These are phyloP conservation scores for Arthrobotrys entomopaga DNA, from an alignment of 2,329 filamentous ascomycete genomes.

Conservation along the genomic window DNA sequence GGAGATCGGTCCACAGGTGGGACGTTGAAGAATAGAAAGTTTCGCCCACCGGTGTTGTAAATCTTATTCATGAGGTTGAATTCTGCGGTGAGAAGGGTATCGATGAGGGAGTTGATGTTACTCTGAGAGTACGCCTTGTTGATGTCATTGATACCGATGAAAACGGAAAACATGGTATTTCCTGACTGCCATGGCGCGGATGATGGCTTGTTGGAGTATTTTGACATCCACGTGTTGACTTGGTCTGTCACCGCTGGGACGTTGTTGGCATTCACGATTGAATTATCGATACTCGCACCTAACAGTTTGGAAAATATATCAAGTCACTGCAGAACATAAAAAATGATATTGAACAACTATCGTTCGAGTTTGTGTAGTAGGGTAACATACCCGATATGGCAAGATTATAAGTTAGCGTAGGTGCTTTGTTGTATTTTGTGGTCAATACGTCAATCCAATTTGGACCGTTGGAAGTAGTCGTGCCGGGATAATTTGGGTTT, in stretches of 20 bases:
- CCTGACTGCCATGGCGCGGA: conserved; percentile 60
- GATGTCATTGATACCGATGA: conserved; percentile 69
- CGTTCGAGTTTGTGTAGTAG: neutral
- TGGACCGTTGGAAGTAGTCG: conserved; percentile 37
- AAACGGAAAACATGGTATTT: conserved; percentile 65
- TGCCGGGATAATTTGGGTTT: conserved; percentile 38
- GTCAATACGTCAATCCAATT: conserved; percentile 44
- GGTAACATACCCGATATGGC: conserved; percentile 18
- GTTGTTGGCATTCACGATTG: conserved; percentile 8
- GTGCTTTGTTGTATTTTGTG: conserved; percentile 32
- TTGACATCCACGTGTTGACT: conserved; percentile 32
- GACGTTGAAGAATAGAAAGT: conserved; percentile 36
- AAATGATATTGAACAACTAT: neutral
- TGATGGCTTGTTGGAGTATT: conserved; percentile 22
- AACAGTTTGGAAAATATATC: neutral
- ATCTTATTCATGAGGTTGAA: conserved; percentile 23
- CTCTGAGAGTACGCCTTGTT: conserved; percentile 56
- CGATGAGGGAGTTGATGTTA: conserved; percentile 39
- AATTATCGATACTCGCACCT: conserved; percentile 38
- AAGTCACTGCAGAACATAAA: neutral
- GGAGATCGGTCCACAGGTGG: conserved; percentile 41
- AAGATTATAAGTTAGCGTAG: conserved; percentile 34
- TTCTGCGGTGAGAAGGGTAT: conserved; percentile 34
- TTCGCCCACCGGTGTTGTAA: conserved; percentile 19
- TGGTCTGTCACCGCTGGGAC: conserved; percentile 30